Base-by-base conservation (phyloP, 352 stramenopile genomes). In the Globisporangium barbulae region DNA sequence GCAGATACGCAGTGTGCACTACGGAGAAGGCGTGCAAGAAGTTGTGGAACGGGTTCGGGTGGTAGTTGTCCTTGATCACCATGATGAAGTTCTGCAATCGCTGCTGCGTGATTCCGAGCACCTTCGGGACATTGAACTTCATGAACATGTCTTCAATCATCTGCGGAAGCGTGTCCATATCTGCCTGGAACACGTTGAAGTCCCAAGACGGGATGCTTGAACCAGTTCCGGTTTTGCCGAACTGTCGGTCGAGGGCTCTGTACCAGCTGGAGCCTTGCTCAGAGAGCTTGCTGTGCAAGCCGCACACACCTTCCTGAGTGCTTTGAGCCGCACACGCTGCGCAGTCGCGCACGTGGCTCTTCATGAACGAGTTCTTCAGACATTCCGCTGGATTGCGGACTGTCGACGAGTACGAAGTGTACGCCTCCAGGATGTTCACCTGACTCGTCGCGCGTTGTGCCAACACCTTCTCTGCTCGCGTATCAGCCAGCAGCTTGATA, bases 41-140 rank as follows among this genome's bases (percentile, higher is more conserved):
- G 77, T 96, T 97, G 75, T 97, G 90, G 69, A 97, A 97, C 49
- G 91, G 86, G 63, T 95, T 95, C 42, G 84, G 84, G 67, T 93
- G 86, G 68, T 95, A 95, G 49, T 90, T 79, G 21, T 90, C 83
- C 59, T 91, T 90, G 61, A 91, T 85, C 8, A 76, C 81, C 50
- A 85, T 71, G 64, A 95, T 90, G 53, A 95, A 95, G 62, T 92
- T 90, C 39, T 81, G 80, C 47, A 95, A 58, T 5, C 73, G 76
- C 25, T 78, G 64, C 64, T 79, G 78, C 17, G 79, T 81, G 25
- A 77, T 87, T 19, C 81, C 65, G 17, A 93, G 61, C 8, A 91
- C 76, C 33, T 87, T 71, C 19, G 86, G 68, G 66, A 95, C 65
- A 62, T 80, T 79, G 35, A 90, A 90, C 54, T 91, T 81, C 47